A percentile compares a stretch with the other conserved stretches of the same genome.
Conservation (phyloP, 2,329 filamentous ascomycete genomes). For the Fusarium nelsonii region DNA sequence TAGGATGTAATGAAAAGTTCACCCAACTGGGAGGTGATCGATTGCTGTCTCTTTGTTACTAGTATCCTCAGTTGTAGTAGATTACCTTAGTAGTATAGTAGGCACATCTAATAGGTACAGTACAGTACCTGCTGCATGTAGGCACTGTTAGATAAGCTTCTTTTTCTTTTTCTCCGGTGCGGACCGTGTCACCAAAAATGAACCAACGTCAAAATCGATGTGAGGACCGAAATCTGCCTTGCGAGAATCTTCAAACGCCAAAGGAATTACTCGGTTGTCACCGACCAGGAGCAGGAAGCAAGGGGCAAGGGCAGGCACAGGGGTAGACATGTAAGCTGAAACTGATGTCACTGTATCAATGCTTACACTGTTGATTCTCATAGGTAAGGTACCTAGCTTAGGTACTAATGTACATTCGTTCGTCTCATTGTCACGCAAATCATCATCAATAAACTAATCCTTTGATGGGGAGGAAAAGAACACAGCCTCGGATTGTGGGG, state of each 20-base stretch:
- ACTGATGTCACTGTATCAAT: slow-evolving; percentile 42
- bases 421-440: slow-evolving; percentile 13
- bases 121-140: neutral
- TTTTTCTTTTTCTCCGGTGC: slow-evolving; percentile 23
- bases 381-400: neutral
- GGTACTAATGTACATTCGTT: neutral
- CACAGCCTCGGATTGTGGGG: slow-evolving; percentile 45
- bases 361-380: neutral
- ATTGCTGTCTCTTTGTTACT: too few species aligned
- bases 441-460: neutral
- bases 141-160: slow-evolving; percentile 23
- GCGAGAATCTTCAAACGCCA: slow-evolving; percentile 35
- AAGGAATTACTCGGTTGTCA: slow-evolving; percentile 26
- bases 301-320: neutral
- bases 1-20: too few species aligned
- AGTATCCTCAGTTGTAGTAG: too few species aligned
- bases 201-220: neutral
- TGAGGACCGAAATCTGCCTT: slow-evolving; percentile 26
- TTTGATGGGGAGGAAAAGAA: slow-evolving; percentile 6
- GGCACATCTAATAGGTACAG: too few species aligned
- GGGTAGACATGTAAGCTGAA: slow-evolving; percentile 33
- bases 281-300: slow-evolving; percentile 6
- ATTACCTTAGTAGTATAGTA: too few species aligned
- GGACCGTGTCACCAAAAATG: slow-evolving; percentile 20
- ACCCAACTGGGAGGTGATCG: too few species aligned